Percentiles rank a stretch among this genome's conserved stretches.
phyloP scores from a whole-genome alignment of 805 yeast species.

The Kodamaea leandrae region DNA sequence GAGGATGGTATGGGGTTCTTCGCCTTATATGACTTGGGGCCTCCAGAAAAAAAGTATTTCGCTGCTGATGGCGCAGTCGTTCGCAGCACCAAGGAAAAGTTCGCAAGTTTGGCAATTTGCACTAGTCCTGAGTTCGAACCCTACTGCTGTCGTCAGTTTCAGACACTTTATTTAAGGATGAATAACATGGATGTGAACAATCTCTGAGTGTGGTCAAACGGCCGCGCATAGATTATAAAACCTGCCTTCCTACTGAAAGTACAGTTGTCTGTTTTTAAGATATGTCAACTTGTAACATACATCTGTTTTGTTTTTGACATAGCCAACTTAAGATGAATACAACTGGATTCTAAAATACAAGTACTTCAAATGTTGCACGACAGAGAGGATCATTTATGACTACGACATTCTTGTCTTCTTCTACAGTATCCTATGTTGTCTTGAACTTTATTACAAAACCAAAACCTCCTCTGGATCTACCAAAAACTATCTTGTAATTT shows the following conservation, averaged over 20 bases:
- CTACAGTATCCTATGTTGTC: too few species aligned
- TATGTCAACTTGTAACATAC: too few species aligned
- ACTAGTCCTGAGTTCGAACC: conserved; percentile 22
- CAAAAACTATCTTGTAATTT: background rate
- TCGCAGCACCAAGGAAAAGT: conserved; percentile 3
- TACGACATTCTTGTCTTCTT: too few species aligned
- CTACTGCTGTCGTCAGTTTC: conserved; percentile 7
- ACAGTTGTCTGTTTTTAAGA: conserved; percentile 16
- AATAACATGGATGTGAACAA: conserved; percentile 50
- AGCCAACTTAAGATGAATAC: too few species aligned
- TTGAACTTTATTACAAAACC: too few species aligned
- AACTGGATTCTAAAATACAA: too few species aligned
- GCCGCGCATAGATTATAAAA: conserved; percentile 41
- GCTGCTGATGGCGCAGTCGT: conserved; percentile 20
- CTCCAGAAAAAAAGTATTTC: conserved; percentile 3
- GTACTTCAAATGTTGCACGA: too few species aligned
- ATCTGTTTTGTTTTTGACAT: too few species aligned
- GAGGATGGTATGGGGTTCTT: background rate
- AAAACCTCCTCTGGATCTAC: too few species aligned
- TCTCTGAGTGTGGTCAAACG: conserved; percentile 46
- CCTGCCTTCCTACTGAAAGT: conserved; percentile 52
- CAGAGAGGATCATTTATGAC: too few species aligned
- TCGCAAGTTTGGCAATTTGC: conserved; percentile 7
- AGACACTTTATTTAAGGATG: conserved; percentile 33
- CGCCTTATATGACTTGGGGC: background rate